phyloP scores from a whole-genome alignment of 352 stramenopile species.

The Globisporangium perplexum region DNA sequence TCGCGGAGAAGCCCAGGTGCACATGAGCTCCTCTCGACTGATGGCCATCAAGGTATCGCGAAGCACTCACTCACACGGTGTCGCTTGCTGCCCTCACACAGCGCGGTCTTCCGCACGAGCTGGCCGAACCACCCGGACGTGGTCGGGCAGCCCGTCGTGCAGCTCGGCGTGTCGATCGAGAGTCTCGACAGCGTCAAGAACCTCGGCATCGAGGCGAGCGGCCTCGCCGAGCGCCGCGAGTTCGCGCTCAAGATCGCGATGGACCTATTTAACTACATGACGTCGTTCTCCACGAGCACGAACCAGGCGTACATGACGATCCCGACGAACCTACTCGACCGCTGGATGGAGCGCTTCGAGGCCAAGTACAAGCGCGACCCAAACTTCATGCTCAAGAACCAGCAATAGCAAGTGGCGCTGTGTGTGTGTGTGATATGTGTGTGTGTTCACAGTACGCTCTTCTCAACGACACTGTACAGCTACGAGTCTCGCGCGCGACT shows the following conservation, averaged over 20 bases:
- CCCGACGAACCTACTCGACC: slow-evolving; percentile 89
- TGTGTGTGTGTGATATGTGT: too few species aligned
- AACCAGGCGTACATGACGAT: slow-evolving; percentile 82
- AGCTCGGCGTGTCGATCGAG: slow-evolving; percentile 69
- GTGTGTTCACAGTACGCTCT: background rate
- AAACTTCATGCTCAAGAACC: slow-evolving; percentile 90
- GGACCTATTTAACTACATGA: slow-evolving; percentile 92
- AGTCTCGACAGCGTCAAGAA: slow-evolving; percentile 72
- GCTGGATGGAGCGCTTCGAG: slow-evolving; percentile 90
- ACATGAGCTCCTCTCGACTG: too few species aligned
- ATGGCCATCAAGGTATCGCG: too few species aligned
- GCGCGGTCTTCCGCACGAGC: slow-evolving; percentile 58
- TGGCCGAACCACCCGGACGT: slow-evolving; percentile 65
- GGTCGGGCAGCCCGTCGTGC: slow-evolving; percentile 42
- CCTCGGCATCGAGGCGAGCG: slow-evolving; percentile 60
- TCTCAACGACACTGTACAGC: background rate
- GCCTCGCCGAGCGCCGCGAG: slow-evolving; percentile 57
- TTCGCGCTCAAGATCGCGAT: slow-evolving; percentile 90
- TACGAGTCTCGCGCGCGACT: background rate
- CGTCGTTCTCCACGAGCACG: slow-evolving; percentile 78
- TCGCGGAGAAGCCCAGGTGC: slow-evolving; percentile 50
- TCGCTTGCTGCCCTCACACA: too few species aligned
- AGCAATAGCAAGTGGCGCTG: slow-evolving; percentile 3
- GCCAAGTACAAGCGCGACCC: slow-evolving; percentile 81
- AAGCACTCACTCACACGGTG: too few species aligned